Evolutionary conservation across 2,329 filamentous ascomycete genomes (phyloP).

Genomic region (Lasiodiplodia sp.): DNA sequence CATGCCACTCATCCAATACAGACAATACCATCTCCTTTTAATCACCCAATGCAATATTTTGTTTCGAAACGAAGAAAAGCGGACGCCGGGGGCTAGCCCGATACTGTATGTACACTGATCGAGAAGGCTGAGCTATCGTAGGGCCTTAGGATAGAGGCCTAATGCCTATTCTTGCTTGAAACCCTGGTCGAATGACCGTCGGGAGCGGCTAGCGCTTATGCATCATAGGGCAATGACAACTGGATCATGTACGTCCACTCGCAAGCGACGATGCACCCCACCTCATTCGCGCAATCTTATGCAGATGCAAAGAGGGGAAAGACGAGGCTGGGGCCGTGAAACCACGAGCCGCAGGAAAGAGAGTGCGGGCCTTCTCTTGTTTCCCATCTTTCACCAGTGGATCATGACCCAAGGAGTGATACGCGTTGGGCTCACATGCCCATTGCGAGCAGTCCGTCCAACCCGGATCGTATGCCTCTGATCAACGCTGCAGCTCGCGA

Average conservation of each 20-base stretch:
- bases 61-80: neutral
- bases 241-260: slow-evolving; percentile 2
- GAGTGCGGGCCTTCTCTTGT: no score
- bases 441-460: neutral
- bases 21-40: no score
- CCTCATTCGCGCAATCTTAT: neutral
- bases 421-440: neutral
- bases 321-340: neutral
- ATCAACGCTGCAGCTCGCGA: neutral
- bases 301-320: slow-evolving; percentile 12
- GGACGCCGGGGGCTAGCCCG: neutral
- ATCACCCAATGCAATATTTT: no score
- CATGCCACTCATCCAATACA: no score
- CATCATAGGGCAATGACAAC: neutral
- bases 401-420: neutral
- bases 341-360: no score
- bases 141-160: neutral
- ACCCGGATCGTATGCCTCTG: neutral
- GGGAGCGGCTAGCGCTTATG: slow-evolving; percentile 2
- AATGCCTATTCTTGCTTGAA: neutral
- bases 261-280: slow-evolving; percentile 3
- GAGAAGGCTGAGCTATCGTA: neutral
- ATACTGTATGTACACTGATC: neutral
- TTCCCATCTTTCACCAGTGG: no score
- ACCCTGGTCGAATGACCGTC: neutral